A percentile compares a stretch with the other conserved stretches of the same genome.
Evolutionary conservation across 169 alveolate genomes (phyloP).

Genomic region (Plasmodium chabaudi): DNA sequence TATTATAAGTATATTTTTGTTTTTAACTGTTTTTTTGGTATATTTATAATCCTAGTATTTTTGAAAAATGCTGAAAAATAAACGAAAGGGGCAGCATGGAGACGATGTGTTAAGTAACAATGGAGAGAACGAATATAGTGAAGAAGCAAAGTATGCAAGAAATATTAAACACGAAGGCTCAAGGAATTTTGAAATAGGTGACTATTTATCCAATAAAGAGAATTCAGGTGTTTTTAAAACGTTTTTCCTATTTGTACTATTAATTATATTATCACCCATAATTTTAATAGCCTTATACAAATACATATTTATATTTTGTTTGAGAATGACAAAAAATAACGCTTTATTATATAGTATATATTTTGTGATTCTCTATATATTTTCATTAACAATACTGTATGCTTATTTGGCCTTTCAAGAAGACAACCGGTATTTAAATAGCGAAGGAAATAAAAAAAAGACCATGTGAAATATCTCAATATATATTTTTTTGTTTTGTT

Average conservation of each 20-base stretch:
- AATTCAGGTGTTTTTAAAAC: conserved; percentile 41
- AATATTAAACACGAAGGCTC: not conserved
- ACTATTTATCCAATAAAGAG: conserved; percentile 36
- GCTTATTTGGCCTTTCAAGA: conserved; percentile 60
- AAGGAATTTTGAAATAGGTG: conserved; percentile 25
- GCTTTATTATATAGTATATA: conserved; percentile 40
- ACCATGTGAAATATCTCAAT: not conserved
- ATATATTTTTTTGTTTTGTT: not conserved
- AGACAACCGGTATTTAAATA: not conserved
- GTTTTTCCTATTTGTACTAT: conserved; percentile 50
- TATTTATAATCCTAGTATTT: not conserved
- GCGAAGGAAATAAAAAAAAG: conserved; percentile 2
- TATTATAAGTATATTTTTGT: too few relatives aligned
- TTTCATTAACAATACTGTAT: conserved; percentile 35
- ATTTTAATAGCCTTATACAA: conserved; percentile 41
- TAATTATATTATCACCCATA: conserved; percentile 54
- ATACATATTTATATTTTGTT: conserved; percentile 14
- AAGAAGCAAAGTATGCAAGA: conserved; percentile 2
- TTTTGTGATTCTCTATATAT: conserved; percentile 16
- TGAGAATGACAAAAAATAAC: conserved; percentile 25
- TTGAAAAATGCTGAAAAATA: not conserved
- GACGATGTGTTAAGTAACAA: not conserved
- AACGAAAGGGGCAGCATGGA: not conserved
- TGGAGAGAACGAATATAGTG: conserved; percentile 5
- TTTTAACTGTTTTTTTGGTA: too few relatives aligned